These are phyloP conservation scores for Pseudonitzschia multistriata DNA, from an alignment of 108 stramenopile genomes.

Conservation along the genomic window DNA sequence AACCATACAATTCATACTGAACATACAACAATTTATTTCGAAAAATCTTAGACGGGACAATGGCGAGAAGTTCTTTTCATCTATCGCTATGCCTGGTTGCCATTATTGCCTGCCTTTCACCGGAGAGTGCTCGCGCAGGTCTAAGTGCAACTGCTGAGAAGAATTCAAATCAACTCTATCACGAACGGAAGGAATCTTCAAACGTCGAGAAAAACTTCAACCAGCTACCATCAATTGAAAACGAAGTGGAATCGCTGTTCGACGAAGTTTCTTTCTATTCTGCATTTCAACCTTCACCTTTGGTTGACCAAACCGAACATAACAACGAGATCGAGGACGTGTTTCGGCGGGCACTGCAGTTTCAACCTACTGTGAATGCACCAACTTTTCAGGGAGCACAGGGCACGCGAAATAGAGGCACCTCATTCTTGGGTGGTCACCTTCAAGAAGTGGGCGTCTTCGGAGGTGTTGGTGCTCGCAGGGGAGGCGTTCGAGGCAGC, in stretches of 20 bases:
- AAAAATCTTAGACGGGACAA: background rate
- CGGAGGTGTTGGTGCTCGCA: background rate
- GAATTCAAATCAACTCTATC: background rate
- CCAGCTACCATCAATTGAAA: background rate
- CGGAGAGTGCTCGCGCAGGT: background rate
- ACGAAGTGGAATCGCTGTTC: constrained; percentile 8
- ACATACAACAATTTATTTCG: background rate
- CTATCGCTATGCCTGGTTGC: background rate
- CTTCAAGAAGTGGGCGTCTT: background rate
- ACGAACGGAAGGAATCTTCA: background rate
- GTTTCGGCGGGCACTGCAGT: background rate
- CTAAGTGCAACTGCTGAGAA: background rate
- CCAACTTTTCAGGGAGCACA: background rate
- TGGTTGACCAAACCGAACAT: background rate
- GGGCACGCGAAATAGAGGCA: background rate
- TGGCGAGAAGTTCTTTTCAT: background rate
- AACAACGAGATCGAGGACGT: background rate
- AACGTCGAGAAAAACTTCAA: background rate
- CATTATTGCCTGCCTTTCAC: background rate
- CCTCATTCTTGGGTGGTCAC: background rate
- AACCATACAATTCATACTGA: background rate
- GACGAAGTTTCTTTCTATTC: background rate
- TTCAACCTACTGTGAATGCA: no score
- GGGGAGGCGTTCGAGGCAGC: constrained; percentile 1
- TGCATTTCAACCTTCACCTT: background rate